phyloP scores from a whole-genome alignment of 1,284 basidiomycete genomes.

The Phlebopus sp. region DNA sequence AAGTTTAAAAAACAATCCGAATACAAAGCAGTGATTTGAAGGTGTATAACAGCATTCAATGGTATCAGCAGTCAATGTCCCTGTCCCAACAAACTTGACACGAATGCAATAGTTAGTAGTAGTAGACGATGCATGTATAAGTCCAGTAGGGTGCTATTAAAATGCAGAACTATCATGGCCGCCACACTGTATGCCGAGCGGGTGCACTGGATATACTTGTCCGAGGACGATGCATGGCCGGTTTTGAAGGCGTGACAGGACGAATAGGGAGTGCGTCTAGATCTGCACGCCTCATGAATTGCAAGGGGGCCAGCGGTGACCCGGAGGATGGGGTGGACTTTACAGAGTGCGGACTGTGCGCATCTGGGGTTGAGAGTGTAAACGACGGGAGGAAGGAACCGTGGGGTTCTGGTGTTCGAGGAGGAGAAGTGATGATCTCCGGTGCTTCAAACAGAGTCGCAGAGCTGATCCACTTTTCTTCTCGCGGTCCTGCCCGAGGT shows the following conservation, averaged over 20 bases:
- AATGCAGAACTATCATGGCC: slow-evolving; percentile 27
- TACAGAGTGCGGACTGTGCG: slow-evolving; percentile 44
- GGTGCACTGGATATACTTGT: slow-evolving; percentile 34
- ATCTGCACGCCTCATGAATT: slow-evolving; percentile 56
- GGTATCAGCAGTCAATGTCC: slow-evolving; percentile 26
- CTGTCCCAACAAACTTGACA: slow-evolving; percentile 26
- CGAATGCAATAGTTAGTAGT: slow-evolving; percentile 31
- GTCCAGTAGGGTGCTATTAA: slow-evolving; percentile 17
- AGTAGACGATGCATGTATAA: slow-evolving; percentile 13
- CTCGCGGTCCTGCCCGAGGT: slow-evolving; percentile 40
- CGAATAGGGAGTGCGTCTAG: slow-evolving; percentile 36
- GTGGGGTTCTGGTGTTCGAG: slow-evolving; percentile 68
- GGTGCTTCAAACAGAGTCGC: slow-evolving; percentile 59
- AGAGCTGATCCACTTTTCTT: slow-evolving; percentile 83
- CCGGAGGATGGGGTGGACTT: slow-evolving; percentile 45
- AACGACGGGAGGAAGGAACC: slow-evolving; percentile 45
- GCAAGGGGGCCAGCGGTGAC: slow-evolving; percentile 53
- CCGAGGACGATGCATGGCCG: slow-evolving; percentile 31
- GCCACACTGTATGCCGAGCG: slow-evolving; percentile 33
- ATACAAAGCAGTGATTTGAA: slow-evolving; percentile 25
- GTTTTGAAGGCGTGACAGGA: slow-evolving; percentile 43
- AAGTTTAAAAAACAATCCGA: slow-evolving; percentile 20
- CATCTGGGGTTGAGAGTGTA: slow-evolving; percentile 46
- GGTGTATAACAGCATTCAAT: slow-evolving; percentile 22
- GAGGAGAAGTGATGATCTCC: slow-evolving; percentile 44